Evolutionary conservation across 2,329 filamentous ascomycete genomes (phyloP).

Genomic region (Blastomyces percursus): DNA sequence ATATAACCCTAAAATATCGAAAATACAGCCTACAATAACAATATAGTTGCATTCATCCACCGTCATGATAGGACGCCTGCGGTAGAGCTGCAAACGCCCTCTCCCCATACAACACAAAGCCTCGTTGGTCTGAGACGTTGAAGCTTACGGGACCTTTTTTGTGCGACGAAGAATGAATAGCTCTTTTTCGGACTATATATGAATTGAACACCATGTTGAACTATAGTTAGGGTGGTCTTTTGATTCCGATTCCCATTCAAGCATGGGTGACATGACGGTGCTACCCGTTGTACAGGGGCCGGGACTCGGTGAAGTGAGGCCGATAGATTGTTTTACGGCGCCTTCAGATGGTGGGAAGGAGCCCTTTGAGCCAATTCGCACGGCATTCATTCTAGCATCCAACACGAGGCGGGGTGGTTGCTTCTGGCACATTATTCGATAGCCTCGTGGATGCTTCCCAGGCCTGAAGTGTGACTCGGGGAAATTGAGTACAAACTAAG

Average conservation of each 20-base stretch:
- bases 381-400: neutral
- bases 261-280: neutral
- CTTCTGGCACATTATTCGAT: neutral
- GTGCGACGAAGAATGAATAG: neutral
- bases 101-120: neutral
- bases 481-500: neutral
- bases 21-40: neutral
- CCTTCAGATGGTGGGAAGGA: neutral
- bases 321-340: neutral
- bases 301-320: neutral
- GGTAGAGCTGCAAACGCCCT: neutral
- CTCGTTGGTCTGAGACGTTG: neutral
- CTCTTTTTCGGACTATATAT: neutral
- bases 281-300: neutral
- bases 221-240: neutral
- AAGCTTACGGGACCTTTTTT: neutral
- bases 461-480: neutral
- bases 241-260: neutral
- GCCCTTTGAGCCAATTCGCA: neutral
- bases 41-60: neutral
- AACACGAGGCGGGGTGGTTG: neutral
- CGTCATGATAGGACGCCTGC: neutral
- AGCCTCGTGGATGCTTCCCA: neutral
- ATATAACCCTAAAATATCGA: too few relatives aligned
- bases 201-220: neutral